A percentile compares a stretch with the other conserved stretches of the same genome.
Conservation (phyloP, 441 rosid species). For the Eruca vesicaria region DNA sequence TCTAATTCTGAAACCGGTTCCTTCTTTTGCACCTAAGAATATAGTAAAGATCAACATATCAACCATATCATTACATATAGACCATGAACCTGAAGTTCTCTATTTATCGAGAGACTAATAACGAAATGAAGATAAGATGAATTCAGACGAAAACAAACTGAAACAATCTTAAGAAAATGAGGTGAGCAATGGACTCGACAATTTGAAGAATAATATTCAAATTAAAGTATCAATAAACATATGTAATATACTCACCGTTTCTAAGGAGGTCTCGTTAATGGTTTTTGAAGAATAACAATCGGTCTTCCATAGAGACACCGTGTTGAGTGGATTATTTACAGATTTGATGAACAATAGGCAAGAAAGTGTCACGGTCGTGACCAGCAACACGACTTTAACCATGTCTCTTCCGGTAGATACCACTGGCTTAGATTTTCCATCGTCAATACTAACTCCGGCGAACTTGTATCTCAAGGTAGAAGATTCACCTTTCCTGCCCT, state of each 20-base stretch:
- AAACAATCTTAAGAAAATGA: too few species aligned
- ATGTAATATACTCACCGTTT: slow-evolving; percentile 13
- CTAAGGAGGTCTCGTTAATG: slow-evolving; percentile 20
- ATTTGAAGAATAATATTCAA: background rate
- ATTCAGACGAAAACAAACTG: too few species aligned
- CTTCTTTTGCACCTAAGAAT: slow-evolving; percentile 5
- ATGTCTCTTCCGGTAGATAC: slow-evolving; percentile 19
- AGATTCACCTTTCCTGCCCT: slow-evolving; percentile 16
- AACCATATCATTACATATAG: background rate
- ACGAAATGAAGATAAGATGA: too few species aligned
- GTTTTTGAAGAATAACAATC: slow-evolving; percentile 5
- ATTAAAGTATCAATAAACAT: background rate
- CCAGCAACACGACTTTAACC: slow-evolving; percentile 15
- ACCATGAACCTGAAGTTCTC: too few species aligned
- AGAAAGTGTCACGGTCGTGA: slow-evolving; percentile 28
- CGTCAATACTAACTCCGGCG: slow-evolving; percentile 1
- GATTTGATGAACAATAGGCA: slow-evolving; percentile 21
- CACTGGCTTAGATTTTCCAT: slow-evolving; percentile 7
- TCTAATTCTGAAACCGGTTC: slow-evolving; percentile 43
- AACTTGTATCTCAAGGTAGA: slow-evolving; percentile 18
- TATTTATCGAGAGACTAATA: too few species aligned
- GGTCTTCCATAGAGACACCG: slow-evolving; percentile 26
- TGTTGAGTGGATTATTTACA: slow-evolving; percentile 22
- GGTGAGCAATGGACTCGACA: too few species aligned
- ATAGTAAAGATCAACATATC: background rate